These are phyloP conservation scores for Fraxinus latifolia DNA, from an alignment of 305 asterid species.

Conservation along the genomic window DNA sequence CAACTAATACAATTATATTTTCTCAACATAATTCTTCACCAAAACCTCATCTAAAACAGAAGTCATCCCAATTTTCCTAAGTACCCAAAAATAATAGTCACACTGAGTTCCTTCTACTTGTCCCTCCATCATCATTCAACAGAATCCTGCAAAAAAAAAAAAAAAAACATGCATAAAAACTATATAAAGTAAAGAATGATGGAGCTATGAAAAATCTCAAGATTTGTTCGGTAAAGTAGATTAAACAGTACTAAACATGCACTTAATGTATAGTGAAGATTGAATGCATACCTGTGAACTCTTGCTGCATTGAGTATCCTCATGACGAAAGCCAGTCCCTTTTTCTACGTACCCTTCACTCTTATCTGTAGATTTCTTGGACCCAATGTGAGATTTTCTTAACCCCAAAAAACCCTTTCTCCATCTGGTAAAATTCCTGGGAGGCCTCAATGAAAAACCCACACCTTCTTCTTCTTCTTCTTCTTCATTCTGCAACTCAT, in stretches of 20 bases:
- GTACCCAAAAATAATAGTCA: conserved; percentile 24
- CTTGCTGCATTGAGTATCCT: conserved; percentile 36
- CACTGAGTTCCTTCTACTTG: neutral
- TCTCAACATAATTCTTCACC: neutral
- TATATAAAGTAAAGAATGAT: neutral
- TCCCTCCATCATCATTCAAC: conserved; percentile 25
- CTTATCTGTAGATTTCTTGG: conserved; percentile 48
- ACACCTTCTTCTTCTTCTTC: conserved; percentile 15
- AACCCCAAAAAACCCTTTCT: conserved; percentile 63
- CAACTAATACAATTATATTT: conserved; percentile 28
- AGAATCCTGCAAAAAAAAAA: conserved; percentile 26
- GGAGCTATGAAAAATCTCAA: neutral
- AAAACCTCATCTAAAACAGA: conserved; percentile 21
- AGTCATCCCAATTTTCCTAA: neutral
- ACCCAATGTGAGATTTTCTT: conserved; percentile 62
- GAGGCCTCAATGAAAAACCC: conserved; percentile 48
- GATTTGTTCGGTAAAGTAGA: neutral
- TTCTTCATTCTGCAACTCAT: conserved; percentile 47
- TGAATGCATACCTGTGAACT: conserved; percentile 41
- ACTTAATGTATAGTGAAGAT: neutral
- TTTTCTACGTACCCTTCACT: conserved; percentile 22
- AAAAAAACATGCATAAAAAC: neutral
- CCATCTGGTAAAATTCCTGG: conserved; percentile 69
- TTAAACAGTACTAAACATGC: neutral
- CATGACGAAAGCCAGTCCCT: conserved; percentile 27